Base-by-base conservation (phyloP, 1,284 basidiomycete species). In the Microbotryomycetes sp. region DNA sequence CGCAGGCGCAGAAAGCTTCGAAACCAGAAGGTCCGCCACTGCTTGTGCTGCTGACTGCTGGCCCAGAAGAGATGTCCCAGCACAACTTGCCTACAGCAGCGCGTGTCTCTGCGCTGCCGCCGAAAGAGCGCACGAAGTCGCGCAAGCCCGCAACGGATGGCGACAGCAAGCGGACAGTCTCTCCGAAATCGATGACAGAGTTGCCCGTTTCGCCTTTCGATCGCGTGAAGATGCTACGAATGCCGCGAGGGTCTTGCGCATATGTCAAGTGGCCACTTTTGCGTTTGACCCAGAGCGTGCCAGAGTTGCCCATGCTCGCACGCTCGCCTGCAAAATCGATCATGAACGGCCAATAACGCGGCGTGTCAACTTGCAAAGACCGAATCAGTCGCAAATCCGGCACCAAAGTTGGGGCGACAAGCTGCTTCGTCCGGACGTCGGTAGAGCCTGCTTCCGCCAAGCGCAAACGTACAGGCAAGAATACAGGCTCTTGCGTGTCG, bases 231-330 rank as follows among this genome's bases (percentile, higher is more conserved):
- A 97, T 81, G 74, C 89, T 91, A 52, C 91, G 82, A 69, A 89
- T 91, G 6, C 93, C 93, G 65, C 88, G 84, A 0, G 93, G 90
- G 76, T 97, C 94, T 68, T 91, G 88, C 13, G 85, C 85, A 71
- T 97, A 97, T 73, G 89, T 89, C 49, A 97, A 79, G 75, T 92
- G 93, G 1, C 91, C 92, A 0, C 90, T 87, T 49, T 90, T 83
- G 23, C 93, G 85, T 76, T 97, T 94, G 60, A 97, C 93, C 68
- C 84, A 91, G 23, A 97, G 79, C 0, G 88, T 93, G n/a, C 79
- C 80, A 3, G 83, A 79, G 54, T 84, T 80, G 54, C 55, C 48
- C 11, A 18, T 41, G 9, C 11, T 11, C 35, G 35, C 35, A 9
- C 9, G 18, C 35, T 41, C 35, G 5, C 83, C 78, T 47, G 82